Evolutionary conservation across 257 asterid genomes (phyloP).

Genomic region (Petunia axillaris): DNA sequence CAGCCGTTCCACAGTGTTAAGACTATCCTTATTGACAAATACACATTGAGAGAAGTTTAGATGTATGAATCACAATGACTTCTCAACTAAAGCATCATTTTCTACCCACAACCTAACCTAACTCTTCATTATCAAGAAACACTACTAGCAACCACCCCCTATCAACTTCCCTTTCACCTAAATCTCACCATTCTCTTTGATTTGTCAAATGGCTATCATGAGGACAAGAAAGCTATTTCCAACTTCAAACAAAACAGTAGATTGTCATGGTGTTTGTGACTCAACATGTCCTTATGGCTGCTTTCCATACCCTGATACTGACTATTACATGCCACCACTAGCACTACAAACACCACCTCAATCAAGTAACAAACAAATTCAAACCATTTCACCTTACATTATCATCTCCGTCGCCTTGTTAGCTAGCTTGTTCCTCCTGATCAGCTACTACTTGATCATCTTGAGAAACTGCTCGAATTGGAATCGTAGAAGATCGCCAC

Average conservation of each 20-base stretch:
- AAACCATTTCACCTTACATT: constrained; percentile 6
- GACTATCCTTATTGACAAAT: neutral
- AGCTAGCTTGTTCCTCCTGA: constrained; percentile 14
- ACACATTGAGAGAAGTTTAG: neutral
- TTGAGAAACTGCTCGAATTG: constrained; percentile 28
- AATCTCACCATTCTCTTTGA: neutral
- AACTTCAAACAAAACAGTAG: neutral
- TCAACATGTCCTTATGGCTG: constrained; percentile 23
- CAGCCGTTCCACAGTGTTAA: too few relatives aligned
- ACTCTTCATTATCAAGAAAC: constrained; percentile 2
- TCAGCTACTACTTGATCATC: constrained; percentile 24
- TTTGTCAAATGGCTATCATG: neutral
- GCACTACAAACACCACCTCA: neutral
- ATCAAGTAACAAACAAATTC: neutral
- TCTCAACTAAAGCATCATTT: constrained; percentile 6
- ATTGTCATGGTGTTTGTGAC: constrained; percentile 22
- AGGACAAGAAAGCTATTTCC: constrained; percentile 18
- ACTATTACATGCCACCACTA: constrained; percentile 15
- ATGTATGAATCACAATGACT: constrained; percentile 23
- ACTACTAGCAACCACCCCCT: neutral
- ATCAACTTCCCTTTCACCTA: neutral
- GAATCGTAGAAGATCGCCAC: neutral
- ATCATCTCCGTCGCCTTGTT: neutral
- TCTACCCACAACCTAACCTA: constrained; percentile 23
- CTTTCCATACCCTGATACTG: neutral